Evolutionary conservation across 495 filamentous ascomycete species (phyloP).

Genomic region (Cryomyces minteri): DNA sequence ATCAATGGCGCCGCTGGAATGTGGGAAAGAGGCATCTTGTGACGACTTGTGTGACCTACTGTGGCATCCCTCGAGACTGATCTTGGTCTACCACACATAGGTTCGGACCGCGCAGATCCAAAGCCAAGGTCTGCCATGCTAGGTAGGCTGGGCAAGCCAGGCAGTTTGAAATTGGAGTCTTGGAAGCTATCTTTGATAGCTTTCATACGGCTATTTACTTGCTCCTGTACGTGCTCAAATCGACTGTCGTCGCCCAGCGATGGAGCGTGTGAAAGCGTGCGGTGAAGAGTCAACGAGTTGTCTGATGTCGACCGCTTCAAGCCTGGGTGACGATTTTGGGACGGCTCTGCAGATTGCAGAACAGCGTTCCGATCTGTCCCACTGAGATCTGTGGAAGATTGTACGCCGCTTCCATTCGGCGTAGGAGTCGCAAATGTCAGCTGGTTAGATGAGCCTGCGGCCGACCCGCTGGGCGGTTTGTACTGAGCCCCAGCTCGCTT

Average conservation of each 20-base stretch:
- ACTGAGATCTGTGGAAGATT: no score
- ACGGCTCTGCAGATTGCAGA: no score
- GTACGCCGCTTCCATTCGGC: no score
- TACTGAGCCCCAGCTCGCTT: no score
- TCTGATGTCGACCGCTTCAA: conserved; percentile 54
- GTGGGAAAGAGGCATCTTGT: not conserved
- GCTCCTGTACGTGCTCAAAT: conserved; percentile 59
- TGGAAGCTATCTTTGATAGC: conserved; percentile 77
- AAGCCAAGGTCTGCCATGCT: conserved; percentile 16
- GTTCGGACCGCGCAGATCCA: conserved; percentile 16
- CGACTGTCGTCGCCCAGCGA: conserved; percentile 76
- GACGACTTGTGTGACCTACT: not conserved
- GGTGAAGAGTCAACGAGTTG: conserved; percentile 40
- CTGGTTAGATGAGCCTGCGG: no score
- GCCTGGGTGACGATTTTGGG: conserved; percentile 1
- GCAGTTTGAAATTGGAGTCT: conserved; percentile 58
- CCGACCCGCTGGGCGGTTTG: no score
- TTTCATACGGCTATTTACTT: conserved; percentile 75
- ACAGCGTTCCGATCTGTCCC: no score
- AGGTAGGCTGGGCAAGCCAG: conserved; percentile 33
- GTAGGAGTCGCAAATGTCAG: no score
- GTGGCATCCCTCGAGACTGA: not conserved
- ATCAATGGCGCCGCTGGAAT: not conserved
- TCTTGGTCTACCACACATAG: not conserved
- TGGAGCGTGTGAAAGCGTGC: conserved; percentile 50